These are phyloP conservation scores for Cenchrus americanus DNA, from an alignment of 176 grass and related monocot genomes.

Conservation along the genomic window DNA sequence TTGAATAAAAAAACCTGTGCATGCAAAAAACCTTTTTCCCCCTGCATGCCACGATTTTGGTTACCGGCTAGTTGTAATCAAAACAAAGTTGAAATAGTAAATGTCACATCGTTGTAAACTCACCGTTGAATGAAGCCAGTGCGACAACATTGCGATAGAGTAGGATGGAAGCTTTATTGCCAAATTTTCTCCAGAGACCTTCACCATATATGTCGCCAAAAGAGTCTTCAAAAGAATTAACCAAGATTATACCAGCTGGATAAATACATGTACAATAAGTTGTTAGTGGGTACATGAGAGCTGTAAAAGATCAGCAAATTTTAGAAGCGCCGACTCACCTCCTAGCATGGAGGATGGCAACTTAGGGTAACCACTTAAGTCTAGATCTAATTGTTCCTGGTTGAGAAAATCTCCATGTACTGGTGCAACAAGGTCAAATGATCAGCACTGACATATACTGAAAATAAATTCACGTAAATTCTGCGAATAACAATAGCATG, in stretches of 20 bases:
- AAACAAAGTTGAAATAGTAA: neutral
- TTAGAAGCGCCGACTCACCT: neutral
- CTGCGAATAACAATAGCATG: neutral
- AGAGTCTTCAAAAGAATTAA: neutral
- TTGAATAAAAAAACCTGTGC: neutral
- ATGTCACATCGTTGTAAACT: neutral
- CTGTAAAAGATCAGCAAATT: neutral
- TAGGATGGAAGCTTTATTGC: neutral
- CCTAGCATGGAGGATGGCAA: neutral
- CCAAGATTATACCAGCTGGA: neutral
- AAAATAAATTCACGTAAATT: neutral
- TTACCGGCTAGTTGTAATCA: neutral
- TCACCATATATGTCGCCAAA: neutral
- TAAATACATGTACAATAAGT: neutral
- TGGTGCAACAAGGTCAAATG: constrained; percentile 9
- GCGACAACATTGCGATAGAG: neutral
- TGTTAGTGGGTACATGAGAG: neutral
- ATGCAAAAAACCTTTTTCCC: constrained; percentile 17
- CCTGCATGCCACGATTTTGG: constrained; percentile 3
- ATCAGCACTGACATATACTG: neutral
- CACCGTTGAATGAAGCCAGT: constrained; percentile 18
- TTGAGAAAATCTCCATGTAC: neutral
- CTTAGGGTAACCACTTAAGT: neutral
- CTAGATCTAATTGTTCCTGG: neutral
- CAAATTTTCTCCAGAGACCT: neutral